Evolutionary conservation across 352 stramenopile genomes (phyloP).

Genomic region (Blastocystis sp.): DNA sequence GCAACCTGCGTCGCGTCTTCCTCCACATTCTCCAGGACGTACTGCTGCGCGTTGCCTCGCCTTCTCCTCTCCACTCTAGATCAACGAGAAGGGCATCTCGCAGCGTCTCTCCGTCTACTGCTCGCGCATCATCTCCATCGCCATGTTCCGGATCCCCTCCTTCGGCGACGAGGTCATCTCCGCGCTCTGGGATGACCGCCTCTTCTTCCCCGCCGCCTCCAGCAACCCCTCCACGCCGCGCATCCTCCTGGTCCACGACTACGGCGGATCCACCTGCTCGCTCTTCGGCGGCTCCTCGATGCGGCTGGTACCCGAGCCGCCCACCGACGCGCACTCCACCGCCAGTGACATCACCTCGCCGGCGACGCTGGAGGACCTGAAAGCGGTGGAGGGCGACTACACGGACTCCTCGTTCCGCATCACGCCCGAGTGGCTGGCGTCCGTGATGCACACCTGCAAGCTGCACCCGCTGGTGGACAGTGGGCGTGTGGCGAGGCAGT

Average conservation of each 20-base stretch:
- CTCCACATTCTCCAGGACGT: constrained; percentile 63
- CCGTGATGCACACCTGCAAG: constrained; percentile 54
- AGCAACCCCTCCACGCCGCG: background rate
- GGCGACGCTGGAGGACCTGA: constrained; percentile 57
- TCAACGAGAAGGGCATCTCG: constrained; percentile 56
- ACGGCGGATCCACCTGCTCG: constrained; percentile 34
- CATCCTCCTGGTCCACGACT: constrained; percentile 17
- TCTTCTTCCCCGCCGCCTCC: background rate
- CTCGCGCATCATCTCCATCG: constrained; percentile 67
- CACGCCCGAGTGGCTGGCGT: constrained; percentile 32
- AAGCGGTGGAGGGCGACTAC: constrained; percentile 41
- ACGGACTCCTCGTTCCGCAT: constrained; percentile 34
- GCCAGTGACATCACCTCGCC: constrained; percentile 5
- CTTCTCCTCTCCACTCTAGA: background rate
- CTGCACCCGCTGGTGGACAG: constrained; percentile 18
- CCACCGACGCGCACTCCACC: background rate
- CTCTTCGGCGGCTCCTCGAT: constrained; percentile 9
- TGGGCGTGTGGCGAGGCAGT: background rate
- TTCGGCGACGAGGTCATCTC: constrained; percentile 60
- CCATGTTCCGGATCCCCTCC: constrained; percentile 67
- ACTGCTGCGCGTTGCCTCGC: background rate
- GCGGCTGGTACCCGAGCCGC: background rate
- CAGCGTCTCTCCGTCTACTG: constrained; percentile 66
- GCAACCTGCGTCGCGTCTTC: constrained; percentile 42
- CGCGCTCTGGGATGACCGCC: constrained; percentile 30